Percentiles rank a stretch among this genome's conserved stretches.
phyloP scores from a whole-genome alignment of 2,329 filamentous ascomycete genomes.

The Hansfordia pulvinata region DNA sequence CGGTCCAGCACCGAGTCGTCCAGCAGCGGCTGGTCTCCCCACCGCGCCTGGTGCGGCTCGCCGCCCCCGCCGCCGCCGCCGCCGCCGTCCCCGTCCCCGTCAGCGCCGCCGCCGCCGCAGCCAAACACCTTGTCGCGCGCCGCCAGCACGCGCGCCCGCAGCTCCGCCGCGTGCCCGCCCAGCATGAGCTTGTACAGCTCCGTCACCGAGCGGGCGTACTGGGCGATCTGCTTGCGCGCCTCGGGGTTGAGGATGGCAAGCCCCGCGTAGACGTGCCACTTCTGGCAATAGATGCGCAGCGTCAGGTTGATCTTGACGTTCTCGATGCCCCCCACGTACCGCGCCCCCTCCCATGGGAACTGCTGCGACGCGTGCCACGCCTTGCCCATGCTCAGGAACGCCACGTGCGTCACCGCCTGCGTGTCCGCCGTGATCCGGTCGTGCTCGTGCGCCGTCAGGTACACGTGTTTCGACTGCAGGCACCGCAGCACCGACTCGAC shows the following conservation, averaged over 20 bases:
- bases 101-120: conserved; percentile 59
- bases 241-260: conserved; percentile 93
- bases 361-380: conserved; percentile 93
- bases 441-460: conserved; percentile 76
- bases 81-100: conserved; percentile 79
- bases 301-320: conserved; percentile 99
- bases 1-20: conserved; percentile 76
- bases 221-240: conserved; percentile 80
- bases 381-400: conserved; percentile 94
- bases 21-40: conserved; percentile 54
- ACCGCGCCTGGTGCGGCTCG: conserved; percentile 35
- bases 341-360: conserved; percentile 93
- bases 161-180: conserved; percentile 62
- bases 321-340: conserved; percentile 93
- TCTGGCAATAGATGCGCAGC: conserved; percentile 92
- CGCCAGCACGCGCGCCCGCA: conserved; percentile 54
- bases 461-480: conserved; percentile 73
- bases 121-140: conserved; percentile 60
- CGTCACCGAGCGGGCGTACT: conserved; percentile 86
- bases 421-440: conserved; percentile 97
- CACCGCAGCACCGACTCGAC: conserved; percentile 74
- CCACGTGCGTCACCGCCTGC: conserved; percentile 93
- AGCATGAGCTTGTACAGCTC: conserved; percentile 97
- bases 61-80: conserved; percentile 58
- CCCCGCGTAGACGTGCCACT: conserved; percentile 98